phyloP scores from a whole-genome alignment of 805 yeast species.

The Ogataea sp. region DNA sequence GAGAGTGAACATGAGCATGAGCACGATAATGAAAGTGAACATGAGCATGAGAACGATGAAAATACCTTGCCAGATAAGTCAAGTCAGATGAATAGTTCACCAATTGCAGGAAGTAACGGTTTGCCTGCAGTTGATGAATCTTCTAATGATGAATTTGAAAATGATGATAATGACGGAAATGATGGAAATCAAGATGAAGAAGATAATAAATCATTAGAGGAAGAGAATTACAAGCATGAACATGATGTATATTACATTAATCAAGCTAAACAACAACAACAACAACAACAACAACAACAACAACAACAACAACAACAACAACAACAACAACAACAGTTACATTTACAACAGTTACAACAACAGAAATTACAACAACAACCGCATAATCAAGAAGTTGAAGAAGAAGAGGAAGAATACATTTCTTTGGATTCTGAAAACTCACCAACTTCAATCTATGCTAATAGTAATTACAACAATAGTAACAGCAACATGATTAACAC shows the following conservation, averaged over 20 bases:
- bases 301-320: slow-evolving; percentile 1
- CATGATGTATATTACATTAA: background rate
- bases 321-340: background rate
- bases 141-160: background rate
- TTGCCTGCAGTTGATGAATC: background rate
- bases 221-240: background rate
- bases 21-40: background rate
- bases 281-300: slow-evolving; percentile 3
- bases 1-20: background rate
- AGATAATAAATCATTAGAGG: background rate
- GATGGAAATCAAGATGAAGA: background rate
- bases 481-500: background rate
- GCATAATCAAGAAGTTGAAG: background rate
- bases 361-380: background rate
- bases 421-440: background rate
- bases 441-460: background rate
- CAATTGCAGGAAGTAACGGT: background rate
- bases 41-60: background rate
- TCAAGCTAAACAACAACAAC: slow-evolving; percentile 5
- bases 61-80: no score
- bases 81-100: no score
- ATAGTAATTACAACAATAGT: background rate
- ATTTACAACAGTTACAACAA: background rate
- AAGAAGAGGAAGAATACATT: no score
- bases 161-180: background rate